Conservation (phyloP, 176 grass and related monocot species). For the Areca catechu region DNA sequence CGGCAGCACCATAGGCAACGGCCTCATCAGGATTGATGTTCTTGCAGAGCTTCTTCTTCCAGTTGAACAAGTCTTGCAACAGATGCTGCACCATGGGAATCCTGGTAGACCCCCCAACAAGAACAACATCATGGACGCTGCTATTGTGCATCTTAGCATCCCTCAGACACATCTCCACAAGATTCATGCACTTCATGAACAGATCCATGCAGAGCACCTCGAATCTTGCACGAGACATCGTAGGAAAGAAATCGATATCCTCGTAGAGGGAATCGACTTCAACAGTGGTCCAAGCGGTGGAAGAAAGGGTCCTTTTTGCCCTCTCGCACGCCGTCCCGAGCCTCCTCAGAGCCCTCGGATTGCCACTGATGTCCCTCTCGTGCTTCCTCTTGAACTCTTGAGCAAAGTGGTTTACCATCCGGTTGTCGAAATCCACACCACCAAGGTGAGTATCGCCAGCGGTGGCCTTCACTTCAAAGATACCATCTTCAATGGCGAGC, state of each 20-base stretch:
- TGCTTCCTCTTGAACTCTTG: slow-evolving; percentile 72
- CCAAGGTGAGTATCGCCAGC: slow-evolving; percentile 68
- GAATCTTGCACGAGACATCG: slow-evolving; percentile 59
- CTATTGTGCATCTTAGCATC: slow-evolving; percentile 74
- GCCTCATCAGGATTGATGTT: slow-evolving; percentile 94
- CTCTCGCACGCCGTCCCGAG: slow-evolving; percentile 65
- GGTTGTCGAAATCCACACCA: slow-evolving; percentile 82
- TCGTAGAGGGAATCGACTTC: slow-evolving; percentile 65
- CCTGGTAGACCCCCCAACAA: slow-evolving; percentile 63
- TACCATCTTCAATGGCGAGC: slow-evolving; percentile 78
- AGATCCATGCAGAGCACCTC: slow-evolving; percentile 89
- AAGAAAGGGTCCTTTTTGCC: slow-evolving; percentile 70
- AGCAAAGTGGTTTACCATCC: slow-evolving; percentile 69
- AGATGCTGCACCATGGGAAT: slow-evolving; percentile 85
- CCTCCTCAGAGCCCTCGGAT: slow-evolving; percentile 44
- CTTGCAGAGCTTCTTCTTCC: slow-evolving; percentile 84
- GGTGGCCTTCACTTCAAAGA: slow-evolving; percentile 72
- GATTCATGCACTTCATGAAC: slow-evolving; percentile 71
- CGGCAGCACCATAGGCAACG: slow-evolving; percentile 61
- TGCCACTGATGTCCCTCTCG: slow-evolving; percentile 76
- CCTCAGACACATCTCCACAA: slow-evolving; percentile 58
- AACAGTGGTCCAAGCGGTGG: slow-evolving; percentile 53
- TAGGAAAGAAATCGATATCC: slow-evolving; percentile 61
- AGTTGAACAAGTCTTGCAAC: slow-evolving; percentile 65
- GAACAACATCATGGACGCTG: slow-evolving; percentile 53